Evolutionary conservation across 1,284 basidiomycete species (phyloP).

Genomic region (Malassezia cuniculi): DNA sequence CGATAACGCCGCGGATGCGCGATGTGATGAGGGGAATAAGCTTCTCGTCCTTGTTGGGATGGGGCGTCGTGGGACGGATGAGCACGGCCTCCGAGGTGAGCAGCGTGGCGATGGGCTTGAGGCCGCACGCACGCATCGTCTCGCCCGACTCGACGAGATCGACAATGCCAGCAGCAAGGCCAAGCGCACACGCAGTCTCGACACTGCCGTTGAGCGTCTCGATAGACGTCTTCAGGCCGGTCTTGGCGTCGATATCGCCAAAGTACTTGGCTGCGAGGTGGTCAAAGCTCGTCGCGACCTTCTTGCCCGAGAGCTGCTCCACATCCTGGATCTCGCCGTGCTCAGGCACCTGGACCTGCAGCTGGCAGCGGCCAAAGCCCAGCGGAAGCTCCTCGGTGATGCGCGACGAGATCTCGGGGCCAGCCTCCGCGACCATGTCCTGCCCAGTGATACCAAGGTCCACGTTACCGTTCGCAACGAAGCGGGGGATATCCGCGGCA

Average conservation of each 20-base stretch:
- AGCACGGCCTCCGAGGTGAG: constrained; percentile 83
- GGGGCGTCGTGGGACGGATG: constrained; percentile 64
- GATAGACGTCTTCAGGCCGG: constrained; percentile 55
- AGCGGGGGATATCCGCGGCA: constrained; percentile 91
- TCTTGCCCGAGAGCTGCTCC: constrained; percentile 72
- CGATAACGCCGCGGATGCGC: constrained; percentile 83
- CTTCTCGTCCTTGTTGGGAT: constrained; percentile 53
- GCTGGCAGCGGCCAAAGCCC: constrained; percentile 82
- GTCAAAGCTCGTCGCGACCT: constrained; percentile 88
- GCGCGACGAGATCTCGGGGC: constrained; percentile 51
- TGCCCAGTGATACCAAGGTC: constrained; percentile 84
- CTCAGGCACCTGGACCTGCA: constrained; percentile 92
- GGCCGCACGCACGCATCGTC: constrained; percentile 94
- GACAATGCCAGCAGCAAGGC: constrained; percentile 94
- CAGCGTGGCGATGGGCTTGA: constrained; percentile 70
- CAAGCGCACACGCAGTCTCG: constrained; percentile 90
- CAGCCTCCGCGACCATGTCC: constrained; percentile 84
- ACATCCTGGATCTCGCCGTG: constrained; percentile 56
- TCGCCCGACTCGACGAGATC: constrained; percentile 76
- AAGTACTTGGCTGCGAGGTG: constrained; percentile 73
- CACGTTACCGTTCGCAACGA: constrained; percentile 93
- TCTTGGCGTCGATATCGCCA: constrained; percentile 54
- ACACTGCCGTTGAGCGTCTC: constrained; percentile 96
- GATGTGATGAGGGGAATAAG: constrained; percentile 70
- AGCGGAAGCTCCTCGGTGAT: constrained; percentile 72